Base-by-base conservation (phyloP, 2,329 filamentous ascomycete genomes). In the Diaporthe aspalathi region DNA sequence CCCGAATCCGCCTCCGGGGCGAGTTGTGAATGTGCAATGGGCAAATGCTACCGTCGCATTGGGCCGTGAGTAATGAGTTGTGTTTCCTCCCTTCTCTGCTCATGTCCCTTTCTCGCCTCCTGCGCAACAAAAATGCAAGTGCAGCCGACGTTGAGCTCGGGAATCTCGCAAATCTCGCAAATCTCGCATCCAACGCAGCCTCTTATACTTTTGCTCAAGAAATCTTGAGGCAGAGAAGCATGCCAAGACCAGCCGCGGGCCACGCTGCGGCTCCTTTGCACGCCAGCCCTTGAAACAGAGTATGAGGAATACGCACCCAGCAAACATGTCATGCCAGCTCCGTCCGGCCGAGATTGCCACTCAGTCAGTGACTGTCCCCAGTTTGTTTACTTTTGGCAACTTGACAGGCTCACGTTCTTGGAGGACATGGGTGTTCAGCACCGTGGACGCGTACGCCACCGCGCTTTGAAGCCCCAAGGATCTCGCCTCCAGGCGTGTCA, bases 211-310 rank as follows among this genome's bases (percentile, higher is more conserved):
- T 65, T 22, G 45, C 29, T 50, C 60, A 65, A 38, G 60, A 50
- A 65, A 65, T 50, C n/a, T n/a, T 38, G 60, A 24, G 8, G 45
- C 45, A 50, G 12, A 50, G n/a, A 38, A 65, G 60, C 43, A 65
- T 65, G 60, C 60, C 60, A 50, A 65, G 60, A 63, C 27, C 60
- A 9, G 43, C 60, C 49, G 60, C 60, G 60, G n/a, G 60, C 60
- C 38, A 49, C 60, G 27, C 60, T 63, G 50, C 65, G 40, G 65
- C 50, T 67, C 65, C 50, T 56, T 12, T 22, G 9, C 24, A 24
- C 50, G n/a, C 9, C 24, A 20, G 65, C 65, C 8, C 22, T 32
- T 56, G 65, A 53, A 67, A 43, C 38, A 35, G 27, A 45, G 24
- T 11, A 32, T 24, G 38, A 54, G 5, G 20, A 22, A 17, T n/a